Base-by-base conservation (phyloP, 257 asterid genomes). In the Leonotis leonurus region DNA sequence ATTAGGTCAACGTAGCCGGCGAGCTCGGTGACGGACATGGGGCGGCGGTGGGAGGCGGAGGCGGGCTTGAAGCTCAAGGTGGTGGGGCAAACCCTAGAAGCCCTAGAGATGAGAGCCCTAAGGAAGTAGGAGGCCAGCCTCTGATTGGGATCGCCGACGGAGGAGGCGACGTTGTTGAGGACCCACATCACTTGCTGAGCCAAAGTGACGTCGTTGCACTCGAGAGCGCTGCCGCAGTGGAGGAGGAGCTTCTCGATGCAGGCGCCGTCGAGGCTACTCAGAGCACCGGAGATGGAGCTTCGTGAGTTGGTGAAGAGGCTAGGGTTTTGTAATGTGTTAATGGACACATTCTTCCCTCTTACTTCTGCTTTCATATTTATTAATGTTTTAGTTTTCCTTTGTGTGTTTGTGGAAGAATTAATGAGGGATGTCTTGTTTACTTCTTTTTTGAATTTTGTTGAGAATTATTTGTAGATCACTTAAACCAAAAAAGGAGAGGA, bases 141-240 rank as follows among this genome's bases (percentile, higher is more conserved):
- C 44, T 88, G 95, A 60, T 88, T 85, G 3, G 95, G 89, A 24
- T 88, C 96, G 8, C 96, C 95, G 16, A 40, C 40, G 12, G 82
- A 71, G 1, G 95, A 85, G 44, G 96, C 92, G n/a, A 85, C 85
- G 74, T 88, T 88, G 64, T 85, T 88, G 57, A 88, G 92, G 0
- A 88, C 96, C 96, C 96, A 88, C 96, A 83, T 85, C 22, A 88
- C 89, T 78, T 88, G 95, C 41, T 85, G 96, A 8, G 96, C 95
- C 54, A 81, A 50, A 8, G 96, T 88, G 14, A 85, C 92, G 70
- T 88, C 92, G 63, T 85, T 81, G 65, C 73, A 62, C 59, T 88
- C 92, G 0, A 88, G 71, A 16, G 95, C 96, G 36, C 73, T 75
- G 17, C 86, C 95, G 36, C 89, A 83, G 56, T 88, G 96, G 56